Evolutionary conservation across 2,329 filamentous ascomycete species (phyloP).

Genomic region (Thielaviopsis populi): DNA sequence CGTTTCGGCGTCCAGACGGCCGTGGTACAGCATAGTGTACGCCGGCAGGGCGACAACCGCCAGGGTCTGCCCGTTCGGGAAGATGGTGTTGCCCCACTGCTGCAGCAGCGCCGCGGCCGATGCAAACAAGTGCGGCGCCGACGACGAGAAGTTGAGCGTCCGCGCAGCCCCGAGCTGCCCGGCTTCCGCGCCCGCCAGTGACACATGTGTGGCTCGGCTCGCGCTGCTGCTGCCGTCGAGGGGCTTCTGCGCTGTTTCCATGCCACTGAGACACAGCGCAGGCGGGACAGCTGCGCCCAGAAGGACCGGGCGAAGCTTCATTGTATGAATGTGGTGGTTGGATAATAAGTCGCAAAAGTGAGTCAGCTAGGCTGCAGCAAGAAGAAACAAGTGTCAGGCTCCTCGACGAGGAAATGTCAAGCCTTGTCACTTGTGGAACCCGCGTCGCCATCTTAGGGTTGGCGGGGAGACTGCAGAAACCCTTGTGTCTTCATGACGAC

Average conservation of each 20-base stretch:
- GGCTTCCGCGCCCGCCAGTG: not conserved
- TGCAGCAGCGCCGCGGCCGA: constrained; percentile 32
- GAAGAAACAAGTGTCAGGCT: not conserved
- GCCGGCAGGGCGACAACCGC: constrained; percentile 31
- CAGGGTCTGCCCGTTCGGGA: constrained; percentile 34
- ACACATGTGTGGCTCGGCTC: not conserved
- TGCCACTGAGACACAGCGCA: not conserved
- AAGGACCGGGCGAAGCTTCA: not conserved
- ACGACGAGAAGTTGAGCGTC: constrained; percentile 32
- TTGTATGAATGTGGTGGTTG: not conserved
- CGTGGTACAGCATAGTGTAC: constrained; percentile 36
- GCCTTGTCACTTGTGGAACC: not conserved
- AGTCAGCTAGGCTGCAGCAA: not conserved
- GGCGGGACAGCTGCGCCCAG: not conserved
- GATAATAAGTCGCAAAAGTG: no score
- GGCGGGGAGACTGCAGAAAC: no score
- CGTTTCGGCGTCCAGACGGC: constrained; percentile 27
- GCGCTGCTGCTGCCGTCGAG: not conserved
- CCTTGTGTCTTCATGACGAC: no score
- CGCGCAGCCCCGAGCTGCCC: constrained; percentile 19
- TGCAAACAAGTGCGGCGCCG: constrained; percentile 34
- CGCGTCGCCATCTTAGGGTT: not conserved
- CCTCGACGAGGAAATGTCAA: no score
- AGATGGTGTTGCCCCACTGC: constrained; percentile 37
- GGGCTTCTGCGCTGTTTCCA: not conserved